Base-by-base conservation (phyloP, 106 monocot genomes). In the Vanilla planifolia region DNA sequence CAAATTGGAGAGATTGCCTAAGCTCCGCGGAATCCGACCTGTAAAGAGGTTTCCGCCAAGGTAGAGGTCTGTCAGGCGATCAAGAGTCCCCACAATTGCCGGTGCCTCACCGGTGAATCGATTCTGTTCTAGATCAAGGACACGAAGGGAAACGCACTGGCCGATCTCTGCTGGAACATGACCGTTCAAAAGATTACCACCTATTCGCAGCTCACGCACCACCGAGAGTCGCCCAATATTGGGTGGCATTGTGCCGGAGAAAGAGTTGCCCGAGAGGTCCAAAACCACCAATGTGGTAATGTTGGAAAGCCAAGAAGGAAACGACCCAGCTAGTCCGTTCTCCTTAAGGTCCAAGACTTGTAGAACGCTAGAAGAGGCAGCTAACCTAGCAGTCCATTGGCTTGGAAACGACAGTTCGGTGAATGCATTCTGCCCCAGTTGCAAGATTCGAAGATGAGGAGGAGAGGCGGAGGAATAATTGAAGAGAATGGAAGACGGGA, bases 191-290 rank as follows among this genome's bases (percentile, higher is more conserved):
- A 75, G 78, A 69, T 92, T 87, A 5, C 87, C 84, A 20, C 83
- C 84, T 14, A 92, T 35, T 3, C 83, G 78, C 5, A 92, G 77
- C 56, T 92, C 87, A 64, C 87, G 78, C 1, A 92, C 25, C 27
- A 14, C 55, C 64, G 32, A 22, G 71, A 76, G 75, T n/a, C 44
- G 22, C 15, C 80, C 86, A 47, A 80, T 84, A 32, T 73, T 70
- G 8, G 64, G 64, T n/a, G 92, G 87, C 22, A 92, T 78, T 13
- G 21, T 15, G 5, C 87, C 92, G 24, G 65, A 70, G 75, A 92
- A 92, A 55, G 77, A 92, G 80, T 92, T 92, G 8, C 92, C 87
- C 3, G 87, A 87, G 26, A 92, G 83, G 62, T 92, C 87, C 55
- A 92, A 72, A 26, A 79, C 43, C 0, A 74, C 69, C 61, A 92